Base-by-base conservation (phyloP, 2,329 filamentous ascomycete species). In the Fusarium pilosicola region DNA sequence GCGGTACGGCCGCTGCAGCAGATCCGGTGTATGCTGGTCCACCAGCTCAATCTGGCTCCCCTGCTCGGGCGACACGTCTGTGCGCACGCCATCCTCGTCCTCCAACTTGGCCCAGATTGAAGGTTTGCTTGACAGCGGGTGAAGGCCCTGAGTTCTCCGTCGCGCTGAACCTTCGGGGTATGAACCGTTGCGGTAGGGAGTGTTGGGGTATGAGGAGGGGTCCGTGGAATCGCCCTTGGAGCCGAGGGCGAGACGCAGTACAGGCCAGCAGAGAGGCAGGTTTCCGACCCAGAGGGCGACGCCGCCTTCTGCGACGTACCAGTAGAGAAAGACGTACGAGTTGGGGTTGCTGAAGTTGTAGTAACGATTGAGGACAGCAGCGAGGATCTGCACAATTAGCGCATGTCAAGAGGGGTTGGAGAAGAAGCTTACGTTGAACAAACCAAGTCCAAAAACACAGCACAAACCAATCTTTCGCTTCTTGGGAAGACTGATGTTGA, bases 241-340 rank as follows among this genome's bases (percentile, higher is more conserved):
- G 28, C 79, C 78, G 13, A 80, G 62, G 0, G 87, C 66, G 14
- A 85, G 83, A 48, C 88, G 85, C 36, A 90, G 83, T 26, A 91
- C 82, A 1, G 87, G 86, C 86, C 88, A 91, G 70, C 86, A 87
- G 55, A 90, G 87, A 0, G 89, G 89, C 11, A 91, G 83, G 68
- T 91, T 91, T 34, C 88, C 86, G 22, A 91, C 89, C 55, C 90
- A 84, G 45, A 91, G 84, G 11, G 89, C 88, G 0, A 89, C 89
- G 49, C 86, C 88, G 18, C 86, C 85, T 76, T 91, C 89, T 34
- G 88, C 85, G 14, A 89, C 85, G 71, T 90, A 90, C 89, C 89
- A 91, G 73, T 86, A 86, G 0, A 89, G 85, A 83, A 89, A 91
- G 42, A 86, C 80, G 20, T 83, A 81, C 6, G 87, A 87, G 77